phyloP scores from a whole-genome alignment of 768 basidiomycete genomes.

The Rhodotorula graminis region DNA sequence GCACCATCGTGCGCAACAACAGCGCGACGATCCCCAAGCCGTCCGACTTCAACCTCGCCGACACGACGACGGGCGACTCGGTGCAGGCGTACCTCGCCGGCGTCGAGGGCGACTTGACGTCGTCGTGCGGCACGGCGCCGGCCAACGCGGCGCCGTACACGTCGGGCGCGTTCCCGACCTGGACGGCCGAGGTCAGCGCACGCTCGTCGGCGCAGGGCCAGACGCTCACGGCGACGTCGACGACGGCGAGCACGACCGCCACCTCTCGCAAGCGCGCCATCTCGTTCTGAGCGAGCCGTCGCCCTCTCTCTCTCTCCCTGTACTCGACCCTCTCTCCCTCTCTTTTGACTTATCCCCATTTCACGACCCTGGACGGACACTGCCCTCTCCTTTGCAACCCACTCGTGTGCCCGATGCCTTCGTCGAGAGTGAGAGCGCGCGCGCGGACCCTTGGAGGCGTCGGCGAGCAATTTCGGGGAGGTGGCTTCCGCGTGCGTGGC shows the following conservation, averaged over 20 bases:
- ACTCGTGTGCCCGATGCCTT: no score
- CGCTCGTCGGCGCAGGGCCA: conserved; percentile 4
- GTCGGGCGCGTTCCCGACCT: conserved; percentile 3
- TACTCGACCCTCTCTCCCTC: no score
- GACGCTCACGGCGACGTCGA: conserved; percentile 20
- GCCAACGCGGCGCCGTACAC: conserved; percentile 24
- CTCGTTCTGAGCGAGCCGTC: background rate
- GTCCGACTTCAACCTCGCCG: conserved; percentile 11
- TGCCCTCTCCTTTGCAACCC: no score
- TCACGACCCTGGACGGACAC: no score
- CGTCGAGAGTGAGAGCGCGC: no score
- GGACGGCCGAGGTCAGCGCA: conserved; percentile 22
- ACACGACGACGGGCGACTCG: conserved; percentile 15
- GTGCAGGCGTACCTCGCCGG: conserved; percentile 16
- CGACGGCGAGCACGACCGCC: conserved; percentile 10
- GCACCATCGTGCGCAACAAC: conserved; percentile 21
- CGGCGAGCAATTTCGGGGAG: no score
- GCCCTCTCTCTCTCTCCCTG: no score
- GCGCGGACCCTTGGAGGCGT: no score
- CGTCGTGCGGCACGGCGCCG: conserved; percentile 22
- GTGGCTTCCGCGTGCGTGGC: no score
- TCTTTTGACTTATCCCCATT: no score
- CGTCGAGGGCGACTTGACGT: conserved; percentile 3
- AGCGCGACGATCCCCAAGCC: conserved; percentile 21
- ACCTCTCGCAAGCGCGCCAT: conserved; percentile 11